These are phyloP conservation scores for Euphorbia schlechtendalii DNA, from an alignment of 441 rosid genomes.

Conservation along the genomic window DNA sequence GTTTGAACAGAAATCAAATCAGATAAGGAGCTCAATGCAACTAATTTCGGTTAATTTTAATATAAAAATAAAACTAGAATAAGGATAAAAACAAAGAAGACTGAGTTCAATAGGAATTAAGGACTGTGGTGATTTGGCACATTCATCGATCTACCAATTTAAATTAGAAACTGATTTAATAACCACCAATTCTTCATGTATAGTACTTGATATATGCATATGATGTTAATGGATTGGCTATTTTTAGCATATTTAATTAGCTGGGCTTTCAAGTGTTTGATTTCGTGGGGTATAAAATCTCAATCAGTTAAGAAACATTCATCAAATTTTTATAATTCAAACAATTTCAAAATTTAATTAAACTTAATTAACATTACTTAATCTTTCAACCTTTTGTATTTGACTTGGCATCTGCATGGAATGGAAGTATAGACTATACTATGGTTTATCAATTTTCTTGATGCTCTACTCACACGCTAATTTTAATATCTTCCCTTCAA, in stretches of 20 bases:
- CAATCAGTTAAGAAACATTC: constrained; percentile 38
- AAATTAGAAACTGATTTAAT: constrained; percentile 19
- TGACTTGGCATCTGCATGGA: constrained; percentile 48
- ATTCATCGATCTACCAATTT: constrained; percentile 15
- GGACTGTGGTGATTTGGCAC: constrained; percentile 5
- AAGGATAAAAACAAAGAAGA: neutral
- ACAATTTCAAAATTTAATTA: no score
- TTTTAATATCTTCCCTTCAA: no score
- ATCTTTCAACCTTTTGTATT: constrained; percentile 28
- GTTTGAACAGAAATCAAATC: constrained; percentile 15
- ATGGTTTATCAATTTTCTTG: no score
- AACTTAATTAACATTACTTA: no score
- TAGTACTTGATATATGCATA: constrained; percentile 16
- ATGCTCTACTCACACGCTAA: no score
- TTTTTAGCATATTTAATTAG: constrained; percentile 18
- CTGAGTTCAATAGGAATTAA: neutral
- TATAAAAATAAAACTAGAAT: neutral
- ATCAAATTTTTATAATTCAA: no score
- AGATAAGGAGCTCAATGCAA: no score
- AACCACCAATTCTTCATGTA: constrained; percentile 23
- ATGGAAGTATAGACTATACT: no score
- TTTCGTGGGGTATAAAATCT: constrained; percentile 51
- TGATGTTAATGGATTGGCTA: constrained; percentile 24
- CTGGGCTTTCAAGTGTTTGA: constrained; percentile 32
- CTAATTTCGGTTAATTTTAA: constrained; percentile 15